Conservation (phyloP, 2,329 filamentous ascomycete species). For the Trichophyton equinum region DNA sequence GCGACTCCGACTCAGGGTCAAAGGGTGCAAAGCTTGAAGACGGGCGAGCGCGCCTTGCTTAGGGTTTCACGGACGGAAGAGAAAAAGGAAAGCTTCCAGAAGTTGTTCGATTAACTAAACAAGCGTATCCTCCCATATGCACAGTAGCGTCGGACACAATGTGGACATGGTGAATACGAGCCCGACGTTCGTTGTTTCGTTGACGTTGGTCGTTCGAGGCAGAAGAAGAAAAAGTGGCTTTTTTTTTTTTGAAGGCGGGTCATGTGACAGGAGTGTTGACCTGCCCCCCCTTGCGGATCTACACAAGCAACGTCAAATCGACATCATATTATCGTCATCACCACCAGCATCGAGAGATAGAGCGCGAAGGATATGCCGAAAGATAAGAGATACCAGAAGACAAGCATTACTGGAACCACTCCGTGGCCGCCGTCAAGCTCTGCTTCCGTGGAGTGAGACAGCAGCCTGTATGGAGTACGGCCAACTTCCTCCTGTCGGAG, state of each 20-base stretch:
- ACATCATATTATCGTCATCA: no score
- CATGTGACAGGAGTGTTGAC: not conserved
- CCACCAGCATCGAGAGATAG: no score
- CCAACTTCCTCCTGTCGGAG: not conserved
- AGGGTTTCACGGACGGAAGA: not conserved
- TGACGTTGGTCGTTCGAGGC: not conserved
- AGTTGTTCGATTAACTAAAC: not conserved
- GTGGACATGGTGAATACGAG: not conserved
- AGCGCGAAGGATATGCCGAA: not conserved
- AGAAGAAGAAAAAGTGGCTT: not conserved
- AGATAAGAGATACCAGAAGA: not conserved
- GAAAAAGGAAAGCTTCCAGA: not conserved
- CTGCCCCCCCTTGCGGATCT: no score
- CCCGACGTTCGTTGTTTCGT: not conserved
- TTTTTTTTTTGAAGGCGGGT: not conserved
- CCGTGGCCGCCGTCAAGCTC: not conserved
- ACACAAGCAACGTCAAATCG: no score
- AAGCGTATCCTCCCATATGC: not conserved
- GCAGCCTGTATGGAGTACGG: not conserved
- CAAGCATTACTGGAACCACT: not conserved
- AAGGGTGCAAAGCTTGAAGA: not conserved
- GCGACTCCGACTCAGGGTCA: not conserved
- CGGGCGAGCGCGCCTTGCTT: not conserved
- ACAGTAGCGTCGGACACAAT: not conserved
- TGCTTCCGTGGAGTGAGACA: constrained; percentile 2